A percentile compares a stretch with the other conserved stretches of the same genome.
Conservation (phyloP, 2,329 filamentous ascomycete genomes). For the Myotisia sp. region DNA sequence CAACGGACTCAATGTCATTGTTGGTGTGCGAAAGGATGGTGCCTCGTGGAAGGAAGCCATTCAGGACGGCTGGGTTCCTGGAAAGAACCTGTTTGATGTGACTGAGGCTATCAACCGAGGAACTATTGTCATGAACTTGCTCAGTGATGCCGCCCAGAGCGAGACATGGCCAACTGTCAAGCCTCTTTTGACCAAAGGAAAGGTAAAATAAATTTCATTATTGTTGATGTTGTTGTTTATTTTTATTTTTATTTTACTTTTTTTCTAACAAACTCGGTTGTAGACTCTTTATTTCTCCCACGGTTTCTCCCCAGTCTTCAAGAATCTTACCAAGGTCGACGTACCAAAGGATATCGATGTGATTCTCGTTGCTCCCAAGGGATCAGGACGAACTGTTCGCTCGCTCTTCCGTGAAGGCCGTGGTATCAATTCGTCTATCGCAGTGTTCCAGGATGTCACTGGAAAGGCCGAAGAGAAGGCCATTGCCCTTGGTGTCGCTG, state of each 20-base stretch:
- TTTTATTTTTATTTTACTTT: background rate
- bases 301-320: conserved; percentile 99
- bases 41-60: conserved; percentile 96
- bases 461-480: conserved; percentile 98
- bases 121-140: conserved; percentile 97
- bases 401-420: conserved; percentile 98
- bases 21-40: conserved; percentile 96
- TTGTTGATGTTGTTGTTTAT: no score
- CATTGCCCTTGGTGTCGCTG: conserved; percentile 86
- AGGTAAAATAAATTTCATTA: no score
- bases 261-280: conserved; percentile 9
- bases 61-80: conserved; percentile 94
- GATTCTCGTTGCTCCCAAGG: conserved; percentile 98
- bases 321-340: conserved; percentile 97
- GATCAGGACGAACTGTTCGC: conserved; percentile 95
- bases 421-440: conserved; percentile 98
- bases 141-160: conserved; percentile 91
- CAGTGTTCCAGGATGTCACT: conserved; percentile 95
- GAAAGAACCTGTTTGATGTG: conserved; percentile 97
- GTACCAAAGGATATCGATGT: conserved; percentile 92
- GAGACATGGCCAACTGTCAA: conserved; percentile 99
- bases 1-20: conserved; percentile 97
- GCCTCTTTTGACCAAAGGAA: conserved; percentile 96
- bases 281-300: conserved; percentile 99
- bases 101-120: conserved; percentile 89